phyloP scores from a whole-genome alignment of 768 basidiomycete genomes.

The Multifurca ochricompacta region DNA sequence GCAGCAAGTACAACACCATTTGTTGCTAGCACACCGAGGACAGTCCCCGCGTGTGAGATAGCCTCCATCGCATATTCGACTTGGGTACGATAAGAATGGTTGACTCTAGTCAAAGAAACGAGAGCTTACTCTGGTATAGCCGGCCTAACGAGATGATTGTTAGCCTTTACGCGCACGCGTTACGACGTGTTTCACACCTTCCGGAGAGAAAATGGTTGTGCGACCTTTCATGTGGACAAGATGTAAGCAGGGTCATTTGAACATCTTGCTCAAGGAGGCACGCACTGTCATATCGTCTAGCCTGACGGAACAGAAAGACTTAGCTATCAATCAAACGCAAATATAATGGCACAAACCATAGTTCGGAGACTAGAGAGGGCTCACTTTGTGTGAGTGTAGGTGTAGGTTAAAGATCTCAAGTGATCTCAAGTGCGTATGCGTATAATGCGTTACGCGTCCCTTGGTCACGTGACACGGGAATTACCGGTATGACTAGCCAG shows the following conservation, averaged over 20 bases:
- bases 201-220: conserved; percentile 98
- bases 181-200: conserved; percentile 47
- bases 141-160: conserved; percentile 58
- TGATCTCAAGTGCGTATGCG: no score
- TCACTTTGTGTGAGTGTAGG: no score
- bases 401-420: no score
- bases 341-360: conserved; percentile 9
- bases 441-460: neutral
- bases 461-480: no score
- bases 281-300: conserved; percentile 93
- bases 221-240: conserved; percentile 46
- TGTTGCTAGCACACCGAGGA: conserved; percentile 85
- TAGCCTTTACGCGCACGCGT: conserved; percentile 2
- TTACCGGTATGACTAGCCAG: no score
- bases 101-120: neutral
- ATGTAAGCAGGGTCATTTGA: conserved; percentile 8
- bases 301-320: conserved; percentile 36
- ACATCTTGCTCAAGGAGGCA: conserved; percentile 18
- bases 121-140: conserved; percentile 84
- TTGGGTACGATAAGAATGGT: conserved; percentile 27
- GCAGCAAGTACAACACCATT: conserved; percentile 89
- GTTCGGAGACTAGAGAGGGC: neutral
- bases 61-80: conserved; percentile 99
- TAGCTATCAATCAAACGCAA: neutral
- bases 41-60: conserved; percentile 92